A percentile compares a stretch with the other conserved stretches of the same genome.
These are phyloP conservation scores for Pythium biforme DNA, from an alignment of 352 stramenopile genomes.

Conservation along the genomic window DNA sequence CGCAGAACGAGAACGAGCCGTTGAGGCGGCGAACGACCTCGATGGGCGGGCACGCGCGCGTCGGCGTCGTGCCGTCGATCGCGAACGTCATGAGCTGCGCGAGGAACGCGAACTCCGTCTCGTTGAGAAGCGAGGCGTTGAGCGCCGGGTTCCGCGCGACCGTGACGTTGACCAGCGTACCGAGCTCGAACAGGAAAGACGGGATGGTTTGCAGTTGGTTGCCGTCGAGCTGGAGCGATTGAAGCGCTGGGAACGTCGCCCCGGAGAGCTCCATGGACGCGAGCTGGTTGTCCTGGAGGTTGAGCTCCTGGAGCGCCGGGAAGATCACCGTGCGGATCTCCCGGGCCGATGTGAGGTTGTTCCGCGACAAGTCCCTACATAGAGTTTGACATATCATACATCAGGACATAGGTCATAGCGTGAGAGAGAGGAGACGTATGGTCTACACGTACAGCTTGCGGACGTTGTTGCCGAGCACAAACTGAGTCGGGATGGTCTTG, in stretches of 20 bases:
- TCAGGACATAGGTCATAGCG: neutral
- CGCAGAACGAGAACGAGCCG: constrained; percentile 61
- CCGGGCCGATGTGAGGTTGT: constrained; percentile 12
- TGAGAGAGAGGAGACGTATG: too few relatives aligned
- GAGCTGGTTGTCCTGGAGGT: constrained; percentile 24
- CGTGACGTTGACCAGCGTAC: constrained; percentile 45
- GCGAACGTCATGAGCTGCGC: constrained; percentile 44
- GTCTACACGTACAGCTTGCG: constrained; percentile 52
- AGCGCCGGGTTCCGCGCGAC: constrained; percentile 48
- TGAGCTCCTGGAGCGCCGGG: constrained; percentile 15
- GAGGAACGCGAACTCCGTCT: constrained; percentile 54
- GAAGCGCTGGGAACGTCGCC: constrained; percentile 16
- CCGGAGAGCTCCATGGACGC: constrained; percentile 14
- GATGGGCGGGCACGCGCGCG: constrained; percentile 45
- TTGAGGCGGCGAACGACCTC: constrained; percentile 46
- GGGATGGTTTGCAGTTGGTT: constrained; percentile 53
- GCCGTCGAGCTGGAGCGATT: constrained; percentile 30
- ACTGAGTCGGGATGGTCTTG: constrained; percentile 50
- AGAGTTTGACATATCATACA: neutral
- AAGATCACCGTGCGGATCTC: constrained; percentile 16
- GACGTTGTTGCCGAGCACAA: constrained; percentile 42
- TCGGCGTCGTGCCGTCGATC: constrained; percentile 53
- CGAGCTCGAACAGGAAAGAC: constrained; percentile 52
- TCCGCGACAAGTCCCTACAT: constrained; percentile 24
- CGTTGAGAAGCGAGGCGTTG: constrained; percentile 47